Percentiles rank a stretch among this genome's conserved stretches.
These are phyloP conservation scores for Phialophora verrucosa DNA, from an alignment of 2,329 filamentous ascomycete genomes.

Conservation along the genomic window DNA sequence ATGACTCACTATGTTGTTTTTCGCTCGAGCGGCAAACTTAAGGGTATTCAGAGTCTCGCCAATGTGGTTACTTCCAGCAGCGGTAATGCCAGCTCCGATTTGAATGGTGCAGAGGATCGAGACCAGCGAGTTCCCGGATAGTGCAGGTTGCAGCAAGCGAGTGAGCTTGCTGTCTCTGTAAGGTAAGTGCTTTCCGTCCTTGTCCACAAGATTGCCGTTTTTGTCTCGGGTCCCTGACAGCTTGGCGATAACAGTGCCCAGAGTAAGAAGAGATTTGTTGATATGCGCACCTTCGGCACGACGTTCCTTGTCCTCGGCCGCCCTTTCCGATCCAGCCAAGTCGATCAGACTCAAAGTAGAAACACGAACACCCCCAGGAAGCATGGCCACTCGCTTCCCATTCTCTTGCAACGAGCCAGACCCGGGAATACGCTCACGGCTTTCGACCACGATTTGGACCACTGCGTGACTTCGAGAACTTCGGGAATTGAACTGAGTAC, in stretches of 20 bases:
- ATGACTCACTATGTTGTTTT: constrained; percentile 97
- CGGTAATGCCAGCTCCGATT: constrained; percentile 76
- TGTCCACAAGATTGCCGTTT: constrained; percentile 72
- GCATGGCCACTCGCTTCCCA: constrained; percentile 68
- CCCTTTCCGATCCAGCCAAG: constrained; percentile 93
- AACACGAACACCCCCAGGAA: constrained; percentile 89
- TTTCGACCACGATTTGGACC: constrained; percentile 98
- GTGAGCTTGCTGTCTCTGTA: constrained; percentile 98
- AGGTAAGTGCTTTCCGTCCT: constrained; percentile 88
- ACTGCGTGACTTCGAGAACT: constrained; percentile 98
- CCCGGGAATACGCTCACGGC: constrained; percentile 78
- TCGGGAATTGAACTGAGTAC: constrained; percentile 94
- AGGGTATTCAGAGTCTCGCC: constrained; percentile 92
- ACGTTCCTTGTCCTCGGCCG: constrained; percentile 92
- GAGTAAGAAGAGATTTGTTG: constrained; percentile 93
- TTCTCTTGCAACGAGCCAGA: constrained; percentile 57
- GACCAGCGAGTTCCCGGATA: constrained; percentile 91
- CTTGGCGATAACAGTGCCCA: constrained; percentile 92
- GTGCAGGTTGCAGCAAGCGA: constrained; percentile 83
- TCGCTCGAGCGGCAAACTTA: constrained; percentile 94
- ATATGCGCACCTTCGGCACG: constrained; percentile 95
- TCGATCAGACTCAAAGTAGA: constrained; percentile 96
- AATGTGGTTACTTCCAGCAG: constrained; percentile 76
- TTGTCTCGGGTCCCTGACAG: constrained; percentile 91
- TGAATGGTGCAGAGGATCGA: constrained; percentile 98